These are phyloP conservation scores for Boletus smithii DNA, from an alignment of 1,284 basidiomycete genomes.

Conservation along the genomic window DNA sequence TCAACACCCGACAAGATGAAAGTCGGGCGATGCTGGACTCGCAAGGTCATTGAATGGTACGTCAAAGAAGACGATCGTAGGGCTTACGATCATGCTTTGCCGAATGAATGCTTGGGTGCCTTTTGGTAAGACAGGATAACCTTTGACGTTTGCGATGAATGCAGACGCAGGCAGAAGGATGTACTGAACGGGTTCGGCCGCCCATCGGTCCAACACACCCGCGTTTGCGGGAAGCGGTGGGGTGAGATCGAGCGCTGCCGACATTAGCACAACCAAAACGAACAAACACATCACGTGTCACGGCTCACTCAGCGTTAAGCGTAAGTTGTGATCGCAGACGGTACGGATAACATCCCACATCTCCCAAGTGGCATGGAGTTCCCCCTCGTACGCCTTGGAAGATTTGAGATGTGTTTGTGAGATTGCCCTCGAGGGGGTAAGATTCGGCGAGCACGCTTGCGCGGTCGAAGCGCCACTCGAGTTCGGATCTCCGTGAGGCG, in stretches of 20 bases:
- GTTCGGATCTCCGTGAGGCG: slow-evolving; percentile 27
- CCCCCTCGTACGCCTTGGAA: slow-evolving; percentile 44
- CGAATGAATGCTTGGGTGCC: slow-evolving; percentile 85
- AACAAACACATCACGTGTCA: slow-evolving; percentile 29
- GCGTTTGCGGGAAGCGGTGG: slow-evolving; percentile 76
- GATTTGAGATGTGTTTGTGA: slow-evolving; percentile 24
- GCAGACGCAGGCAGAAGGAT: slow-evolving; percentile 86
- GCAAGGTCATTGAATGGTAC: slow-evolving; percentile 10
- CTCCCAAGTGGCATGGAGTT: slow-evolving; percentile 89
- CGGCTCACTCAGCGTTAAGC: slow-evolving; percentile 82
- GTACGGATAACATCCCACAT: slow-evolving; percentile 95
- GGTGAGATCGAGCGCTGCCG: slow-evolving; percentile 82
- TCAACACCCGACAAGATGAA: slow-evolving; percentile 75
- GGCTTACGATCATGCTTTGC: slow-evolving; percentile 78
- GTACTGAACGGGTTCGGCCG: slow-evolving; percentile 85
- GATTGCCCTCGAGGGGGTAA: slow-evolving; percentile 31
- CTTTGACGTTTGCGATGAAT: slow-evolving; percentile 95
- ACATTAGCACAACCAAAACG: slow-evolving; percentile 13
- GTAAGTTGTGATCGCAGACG: slow-evolving; percentile 82
- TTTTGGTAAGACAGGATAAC: slow-evolving; percentile 95
- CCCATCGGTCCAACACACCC: slow-evolving; percentile 79
- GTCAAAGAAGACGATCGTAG: slow-evolving; percentile 15
- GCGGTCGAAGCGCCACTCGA: slow-evolving; percentile 18
- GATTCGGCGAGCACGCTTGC: slow-evolving; percentile 36
- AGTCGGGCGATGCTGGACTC: slow-evolving; percentile 69